These are phyloP conservation scores for Penicillium sp. DNA, from an alignment of 2,329 filamentous ascomycete genomes.

Conservation along the genomic window DNA sequence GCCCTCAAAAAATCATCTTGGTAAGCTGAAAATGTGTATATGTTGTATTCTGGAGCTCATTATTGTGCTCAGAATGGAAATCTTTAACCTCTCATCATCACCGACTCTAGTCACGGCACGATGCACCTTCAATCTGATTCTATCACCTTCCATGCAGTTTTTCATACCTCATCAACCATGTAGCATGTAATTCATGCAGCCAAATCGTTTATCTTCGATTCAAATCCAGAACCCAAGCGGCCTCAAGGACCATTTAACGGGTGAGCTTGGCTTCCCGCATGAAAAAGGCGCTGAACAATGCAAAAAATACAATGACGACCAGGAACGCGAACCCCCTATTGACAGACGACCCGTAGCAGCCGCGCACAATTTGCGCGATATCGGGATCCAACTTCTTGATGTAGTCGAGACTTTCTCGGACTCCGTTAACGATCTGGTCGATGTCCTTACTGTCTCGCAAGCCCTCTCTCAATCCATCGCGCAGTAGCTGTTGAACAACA, in stretches of 20 bases:
- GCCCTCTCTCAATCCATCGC: slow-evolving; percentile 60
- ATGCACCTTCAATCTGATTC: neutral
- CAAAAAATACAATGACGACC: slow-evolving; percentile 57
- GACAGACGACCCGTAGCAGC: slow-evolving; percentile 68
- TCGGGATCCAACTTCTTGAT: slow-evolving; percentile 68
- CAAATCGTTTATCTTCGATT: neutral
- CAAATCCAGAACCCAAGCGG: neutral
- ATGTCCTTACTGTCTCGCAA: slow-evolving; percentile 66
- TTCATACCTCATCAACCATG: neutral
- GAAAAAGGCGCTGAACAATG: slow-evolving; percentile 54
- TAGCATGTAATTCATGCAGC: neutral
- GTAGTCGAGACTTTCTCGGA: slow-evolving; percentile 73
- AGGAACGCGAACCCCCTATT: slow-evolving; percentile 59
- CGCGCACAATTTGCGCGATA: slow-evolving; percentile 64
- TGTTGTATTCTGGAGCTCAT: neutral
- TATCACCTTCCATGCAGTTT: neutral
- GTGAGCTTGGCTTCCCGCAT: slow-evolving; percentile 64
- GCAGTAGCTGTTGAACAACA: slow-evolving; percentile 72
- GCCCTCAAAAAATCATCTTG: neutral
- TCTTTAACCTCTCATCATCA: neutral
- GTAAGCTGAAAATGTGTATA: neutral
- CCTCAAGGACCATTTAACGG: slow-evolving; percentile 32
- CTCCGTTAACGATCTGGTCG: slow-evolving; percentile 69
- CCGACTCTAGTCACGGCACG: neutral
- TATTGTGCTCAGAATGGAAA: slow-evolving; percentile 4